Evolutionary conservation across 305 asterid species (phyloP), one percentile per base, ranked within the genome.

Genomic region (Fraxinus baroniana): DNA sequence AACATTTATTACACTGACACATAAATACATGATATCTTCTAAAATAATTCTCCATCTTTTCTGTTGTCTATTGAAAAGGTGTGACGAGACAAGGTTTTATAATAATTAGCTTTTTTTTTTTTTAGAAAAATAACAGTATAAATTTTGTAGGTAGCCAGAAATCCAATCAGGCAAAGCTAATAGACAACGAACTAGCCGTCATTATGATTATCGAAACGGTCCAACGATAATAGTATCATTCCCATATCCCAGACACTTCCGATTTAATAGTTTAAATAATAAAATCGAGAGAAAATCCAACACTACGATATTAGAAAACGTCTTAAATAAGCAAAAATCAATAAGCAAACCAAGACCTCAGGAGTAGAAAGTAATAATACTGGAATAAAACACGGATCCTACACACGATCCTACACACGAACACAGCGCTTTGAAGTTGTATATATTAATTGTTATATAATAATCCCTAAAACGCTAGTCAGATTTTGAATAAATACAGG

Each of bases 161-260:
- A 80, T 87, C 91, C 85, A 89, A 60, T 20, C 70, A 18, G 70
- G 70, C 6, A 13, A 15, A 46, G 18, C 57, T 46, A 46, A 49
- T 15, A 0, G 4, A 49, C 4, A 57, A 24, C 62, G 68, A 80
- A 77, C 24, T 33, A 79, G 89, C 91, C 85, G 87, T 92, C 90
- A 88, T 80, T 49, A 79, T 28, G 80, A 85, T 91, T 73, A 81
- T 5, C 68, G 20, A 57, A 55, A n/a, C 7, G 24, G 22, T 55
- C 66, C 18, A 4, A 18, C 0, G 66, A 55, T 55, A 5, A 46
- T 13, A 46, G 57, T 15, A 55, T 18, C 9, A 57, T 18, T 18
- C 24, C 12, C 26, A 18, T 57, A 17, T 5, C 12, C 66, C 26
- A 17, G 26, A 57, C 7, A 49, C 15, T 13, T 15, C 18, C 20